Evolutionary conservation across 108 stramenopile genomes (phyloP).

Genomic region (Chaetoceros tenuissimus): DNA sequence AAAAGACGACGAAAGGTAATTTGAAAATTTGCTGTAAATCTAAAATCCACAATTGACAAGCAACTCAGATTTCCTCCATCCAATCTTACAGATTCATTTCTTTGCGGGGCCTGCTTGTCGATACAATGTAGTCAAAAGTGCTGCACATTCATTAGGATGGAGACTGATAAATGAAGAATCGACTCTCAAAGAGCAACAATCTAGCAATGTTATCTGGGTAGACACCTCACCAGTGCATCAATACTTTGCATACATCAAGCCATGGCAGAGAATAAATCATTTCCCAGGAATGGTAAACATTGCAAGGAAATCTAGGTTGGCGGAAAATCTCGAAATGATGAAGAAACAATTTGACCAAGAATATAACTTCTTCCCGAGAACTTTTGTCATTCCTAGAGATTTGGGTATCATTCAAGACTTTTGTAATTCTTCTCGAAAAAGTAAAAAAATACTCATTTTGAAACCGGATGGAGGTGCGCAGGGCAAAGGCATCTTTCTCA

Average conservation of each 20-base stretch:
- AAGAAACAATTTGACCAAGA: constrained; percentile 53
- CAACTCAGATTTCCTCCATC: no score
- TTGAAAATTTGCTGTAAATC: no score
- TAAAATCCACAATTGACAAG: no score
- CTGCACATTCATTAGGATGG: constrained; percentile 29
- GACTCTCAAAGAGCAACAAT: constrained; percentile 20
- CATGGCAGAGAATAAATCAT: constrained; percentile 78
- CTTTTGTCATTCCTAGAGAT: constrained; percentile 59
- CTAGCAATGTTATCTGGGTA: constrained; percentile 67
- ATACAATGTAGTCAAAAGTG: constrained; percentile 24
- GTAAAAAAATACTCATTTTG: constrained; percentile 60
- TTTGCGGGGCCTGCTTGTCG: constrained; percentile 31
- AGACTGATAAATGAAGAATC: constrained; percentile 28
- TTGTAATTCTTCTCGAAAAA: constrained; percentile 41
- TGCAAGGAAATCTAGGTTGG: constrained; percentile 64
- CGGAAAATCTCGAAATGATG: constrained; percentile 72
- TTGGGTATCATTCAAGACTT: constrained; percentile 41
- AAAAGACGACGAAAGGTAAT: no score
- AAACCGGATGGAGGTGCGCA: constrained; percentile 74
- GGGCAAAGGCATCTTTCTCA: constrained; percentile 73
- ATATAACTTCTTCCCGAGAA: constrained; percentile 66
- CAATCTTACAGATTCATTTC: no score
- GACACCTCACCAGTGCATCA: constrained; percentile 38
- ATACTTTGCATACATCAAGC: constrained; percentile 29
- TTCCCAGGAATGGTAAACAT: constrained; percentile 84